Evolutionary conservation across 2,329 filamentous ascomycete genomes (phyloP), one percentile per base, ranked within the genome.

Genomic region (Aspergillus candidus): DNA sequence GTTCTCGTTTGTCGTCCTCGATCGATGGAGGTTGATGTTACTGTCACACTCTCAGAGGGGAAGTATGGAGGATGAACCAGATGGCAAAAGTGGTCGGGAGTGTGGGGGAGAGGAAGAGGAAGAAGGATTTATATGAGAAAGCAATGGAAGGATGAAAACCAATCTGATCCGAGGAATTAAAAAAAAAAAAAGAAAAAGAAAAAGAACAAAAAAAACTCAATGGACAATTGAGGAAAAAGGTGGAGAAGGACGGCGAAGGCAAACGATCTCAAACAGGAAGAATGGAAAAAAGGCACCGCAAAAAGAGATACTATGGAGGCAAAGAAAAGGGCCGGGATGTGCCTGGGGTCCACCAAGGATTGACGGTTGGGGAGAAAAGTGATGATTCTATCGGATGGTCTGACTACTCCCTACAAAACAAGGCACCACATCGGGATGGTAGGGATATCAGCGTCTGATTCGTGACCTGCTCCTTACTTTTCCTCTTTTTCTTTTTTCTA

Each of bases 111-210:
- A 34, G 41, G 38, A 47, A 41, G 41, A 41, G 32, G 41, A 38
- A 37, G 43, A 48, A 32, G 35, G 22, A 15, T 13, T 7, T 31
- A 27, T 27, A 27, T 27, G 22, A 27, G 22, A 10, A 27, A 27
- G 22, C 22, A 7, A 10, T 27, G 22, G 22, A 27, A 4, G 22
- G 22, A 27, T 27, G 22, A 38, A 29, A 15, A 15, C 14, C 30
- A 40, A 35, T 32, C 40, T 47, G 49, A 49, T 34, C 40, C 31
- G 30, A 49, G 38, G 33, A 22, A 48, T 17, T 37, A 48, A 51
- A 47, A 44, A 38, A 35, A 27, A 4, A 15, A 15, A 18, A 18
- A 18, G 18, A 40, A 35, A 40, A 34, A 35, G 17, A 34, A 34
- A 33, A 18, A 31, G 17, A 41, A 13, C 13, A 12, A 30, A 29